Evolutionary conservation across 805 yeast genomes (phyloP), one percentile per base, ranked within the genome.

Genomic region (Saccharomycopsis fibuligera): DNA sequence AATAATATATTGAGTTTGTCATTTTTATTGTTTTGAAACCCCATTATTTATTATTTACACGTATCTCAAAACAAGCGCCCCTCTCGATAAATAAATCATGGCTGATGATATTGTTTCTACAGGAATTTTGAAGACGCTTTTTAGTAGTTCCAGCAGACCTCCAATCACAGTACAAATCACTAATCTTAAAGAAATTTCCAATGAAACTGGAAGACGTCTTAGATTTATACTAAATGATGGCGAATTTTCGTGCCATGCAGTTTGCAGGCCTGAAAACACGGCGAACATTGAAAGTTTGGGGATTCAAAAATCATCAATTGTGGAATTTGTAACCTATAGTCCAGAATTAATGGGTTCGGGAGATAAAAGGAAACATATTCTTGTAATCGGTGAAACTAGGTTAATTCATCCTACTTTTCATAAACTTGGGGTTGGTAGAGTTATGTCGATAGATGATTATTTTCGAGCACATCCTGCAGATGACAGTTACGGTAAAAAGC

Each of bases 381-480:
- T 62, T n/a, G 4, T 53, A 17, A 47, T 53, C 24, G 33, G 17
- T 63, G 46, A 41, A 5, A 45, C 45, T 14, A 41, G 38, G 29
- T 24, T 50, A 4, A 27, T 50, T 25, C 22, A 38, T 8, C 37
- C 36, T 4, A 30, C 43, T 6, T 39, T 40, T 38, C 5, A 21
- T 10, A 41, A 41, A 30, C 69, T 60, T 48, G 65, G 64, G 54
- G 62, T 62, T 38, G 71, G 72, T 43, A 62, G 62, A n/a, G 55
- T 65, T 16, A 62, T 68, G 43, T 63, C 68, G 33, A 60, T 82
- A 35, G 88, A 82, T 59, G 74, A 73, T 19, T 82, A 81, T 59
- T 76, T 79, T 55, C 70, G 66, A 35, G 69, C 67, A n/a, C 79
- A 83, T 62, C 84, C 86, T 3, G 75, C 73, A 31, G 81, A 78